Evolutionary conservation across 75 land plant species (phyloP).

Genomic region (Cupressus sempervirens): DNA sequence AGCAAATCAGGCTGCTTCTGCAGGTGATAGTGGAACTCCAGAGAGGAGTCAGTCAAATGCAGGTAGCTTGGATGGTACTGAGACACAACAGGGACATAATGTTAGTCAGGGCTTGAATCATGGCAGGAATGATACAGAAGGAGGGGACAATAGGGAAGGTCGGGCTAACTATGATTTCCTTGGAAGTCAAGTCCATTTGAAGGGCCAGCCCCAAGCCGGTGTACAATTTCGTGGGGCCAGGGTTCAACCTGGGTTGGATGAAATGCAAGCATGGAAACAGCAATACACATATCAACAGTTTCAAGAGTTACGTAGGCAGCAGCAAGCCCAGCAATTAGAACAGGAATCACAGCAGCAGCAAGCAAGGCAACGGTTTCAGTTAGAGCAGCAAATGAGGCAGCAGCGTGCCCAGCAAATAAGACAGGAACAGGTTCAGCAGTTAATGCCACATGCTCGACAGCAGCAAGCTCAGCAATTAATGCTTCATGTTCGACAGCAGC

Average conservation of each 20-base stretch:
- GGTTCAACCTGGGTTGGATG: not conserved
- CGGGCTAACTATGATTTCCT: conserved; percentile 13
- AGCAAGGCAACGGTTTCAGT: not conserved
- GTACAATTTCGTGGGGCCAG: conserved; percentile 5
- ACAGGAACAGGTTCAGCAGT: not conserved
- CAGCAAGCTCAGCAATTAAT: not conserved
- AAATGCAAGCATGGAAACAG: conserved; percentile 1
- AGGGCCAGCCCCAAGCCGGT: conserved; percentile 9
- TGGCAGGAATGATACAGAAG: not conserved
- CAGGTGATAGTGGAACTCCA: not conserved
- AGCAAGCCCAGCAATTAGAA: conserved; percentile 7
- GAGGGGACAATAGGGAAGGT: not conserved
- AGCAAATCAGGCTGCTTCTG: conserved; percentile 7
- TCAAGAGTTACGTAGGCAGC: conserved; percentile 1
- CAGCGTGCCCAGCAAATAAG: not conserved
- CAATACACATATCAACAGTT: conserved; percentile 4
- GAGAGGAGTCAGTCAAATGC: conserved; percentile 10
- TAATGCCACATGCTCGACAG: not conserved
- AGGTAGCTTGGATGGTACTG: conserved; percentile 6
- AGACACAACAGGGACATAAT: conserved; percentile 3
- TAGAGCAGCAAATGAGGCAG: conserved; percentile 7
- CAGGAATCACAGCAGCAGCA: conserved; percentile 8
- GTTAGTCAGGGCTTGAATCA: not conserved
- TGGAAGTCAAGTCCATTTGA: conserved; percentile 3
- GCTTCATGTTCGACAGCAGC: conserved; percentile 3